These are phyloP conservation scores for Aspergillus ochraceoroseus DNA, from an alignment of 2,329 filamentous ascomycete genomes.

Conservation along the genomic window DNA sequence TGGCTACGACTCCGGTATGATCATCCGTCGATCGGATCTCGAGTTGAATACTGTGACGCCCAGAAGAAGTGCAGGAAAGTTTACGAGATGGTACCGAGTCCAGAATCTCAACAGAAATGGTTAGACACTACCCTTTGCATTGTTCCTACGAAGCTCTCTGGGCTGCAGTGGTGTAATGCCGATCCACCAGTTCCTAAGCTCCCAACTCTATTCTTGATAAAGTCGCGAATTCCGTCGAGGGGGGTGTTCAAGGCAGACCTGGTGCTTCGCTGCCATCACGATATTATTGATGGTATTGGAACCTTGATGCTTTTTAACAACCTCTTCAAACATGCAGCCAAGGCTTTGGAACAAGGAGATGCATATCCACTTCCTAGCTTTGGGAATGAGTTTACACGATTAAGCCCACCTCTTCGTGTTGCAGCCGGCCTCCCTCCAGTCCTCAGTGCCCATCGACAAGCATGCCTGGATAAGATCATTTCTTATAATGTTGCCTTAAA, in stretches of 20 bases:
- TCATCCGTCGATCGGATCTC: conserved; percentile 25
- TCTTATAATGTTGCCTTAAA: conserved; percentile 15
- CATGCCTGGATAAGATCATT: conserved; percentile 9
- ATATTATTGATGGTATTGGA: conserved; percentile 26
- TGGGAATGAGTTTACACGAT: conserved; percentile 19
- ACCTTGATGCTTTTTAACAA: conserved; percentile 22
- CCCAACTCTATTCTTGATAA: conserved; percentile 25
- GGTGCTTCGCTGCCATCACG: conserved; percentile 22
- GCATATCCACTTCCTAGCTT: conserved; percentile 13
- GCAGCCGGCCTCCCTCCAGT: conserved; percentile 19
- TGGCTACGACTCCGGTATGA: conserved; percentile 25
- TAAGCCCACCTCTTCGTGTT: conserved; percentile 24
- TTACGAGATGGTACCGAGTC: conserved; percentile 17
- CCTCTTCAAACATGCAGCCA: conserved; percentile 17
- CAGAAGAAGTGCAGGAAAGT: conserved; percentile 22
- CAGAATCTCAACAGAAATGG: conserved; percentile 13
- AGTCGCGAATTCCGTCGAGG: background rate
- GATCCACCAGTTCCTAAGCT: conserved; percentile 24
- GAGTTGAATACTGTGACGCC: conserved; percentile 18
- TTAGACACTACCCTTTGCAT: conserved; percentile 18
- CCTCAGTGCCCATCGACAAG: conserved; percentile 12
- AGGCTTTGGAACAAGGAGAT: conserved; percentile 10
- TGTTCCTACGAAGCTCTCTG: conserved; percentile 14
- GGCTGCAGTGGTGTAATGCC: conserved; percentile 25
- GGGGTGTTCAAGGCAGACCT: conserved; percentile 14